phyloP scores from a whole-genome alignment of 2,329 filamentous ascomycete species.

The Albifimbria verrucaria region DNA sequence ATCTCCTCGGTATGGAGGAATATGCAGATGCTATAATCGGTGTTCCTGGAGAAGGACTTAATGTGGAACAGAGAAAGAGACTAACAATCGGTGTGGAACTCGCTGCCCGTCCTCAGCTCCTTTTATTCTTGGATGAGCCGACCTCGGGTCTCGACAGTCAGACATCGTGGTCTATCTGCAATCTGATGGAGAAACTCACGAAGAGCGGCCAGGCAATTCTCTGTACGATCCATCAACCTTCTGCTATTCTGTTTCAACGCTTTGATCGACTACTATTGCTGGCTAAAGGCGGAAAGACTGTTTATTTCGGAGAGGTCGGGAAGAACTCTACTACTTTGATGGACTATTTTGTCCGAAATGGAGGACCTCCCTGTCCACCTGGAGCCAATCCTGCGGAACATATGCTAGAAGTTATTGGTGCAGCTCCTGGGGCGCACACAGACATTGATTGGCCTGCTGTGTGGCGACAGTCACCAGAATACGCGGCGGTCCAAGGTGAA shows the following conservation, averaged over 20 bases:
- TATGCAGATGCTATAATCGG: slow-evolving; percentile 44
- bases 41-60: slow-evolving; percentile 18
- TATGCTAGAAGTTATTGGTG: slow-evolving; percentile 49
- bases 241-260: slow-evolving; percentile 14
- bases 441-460: slow-evolving; percentile 33
- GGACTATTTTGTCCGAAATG: slow-evolving; percentile 60
- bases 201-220: slow-evolving; percentile 42
- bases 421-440: slow-evolving; percentile 46
- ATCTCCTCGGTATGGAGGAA: slow-evolving; percentile 42
- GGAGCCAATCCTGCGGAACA: slow-evolving; percentile 65
- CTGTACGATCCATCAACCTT: slow-evolving; percentile 47
- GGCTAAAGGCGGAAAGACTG: slow-evolving; percentile 1
- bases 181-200: slow-evolving; percentile 61
- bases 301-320: slow-evolving; percentile 57
- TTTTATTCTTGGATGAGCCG: slow-evolving; percentile 49
- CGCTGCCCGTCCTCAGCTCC: slow-evolving; percentile 28
- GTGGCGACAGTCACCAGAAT: slow-evolving; percentile 29
- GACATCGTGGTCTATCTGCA: slow-evolving; percentile 66
- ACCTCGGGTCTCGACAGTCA: slow-evolving; percentile 49
- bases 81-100: slow-evolving; percentile 41
- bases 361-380: slow-evolving; percentile 45
- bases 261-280: slow-evolving; percentile 1
- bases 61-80: slow-evolving; percentile 43
- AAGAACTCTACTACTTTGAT: slow-evolving; percentile 33
- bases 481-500: slow-evolving; percentile 24